Evolutionary conservation across 2,329 filamentous ascomycete species (phyloP), one percentile per base, ranked within the genome.

Genomic region (Calonectria fujianensis): DNA sequence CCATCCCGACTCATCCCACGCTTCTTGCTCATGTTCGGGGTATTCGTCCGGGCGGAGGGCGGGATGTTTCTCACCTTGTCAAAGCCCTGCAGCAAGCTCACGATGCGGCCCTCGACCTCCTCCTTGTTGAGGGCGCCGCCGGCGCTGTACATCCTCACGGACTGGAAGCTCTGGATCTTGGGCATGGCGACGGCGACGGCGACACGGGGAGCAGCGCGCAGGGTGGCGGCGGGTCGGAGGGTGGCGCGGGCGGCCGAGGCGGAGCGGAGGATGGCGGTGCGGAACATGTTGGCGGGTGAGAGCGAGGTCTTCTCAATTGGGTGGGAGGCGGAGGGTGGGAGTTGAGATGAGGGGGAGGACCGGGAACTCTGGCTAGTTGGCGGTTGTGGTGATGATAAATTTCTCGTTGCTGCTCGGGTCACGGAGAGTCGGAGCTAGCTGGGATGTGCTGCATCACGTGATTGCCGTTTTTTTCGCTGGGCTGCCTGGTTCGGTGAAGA

Each of bases 61-160:
- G 32, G 57, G 57, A 14, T 29, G 18, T 61, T 35, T 45, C 83
- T 79, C 77, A 87, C 85, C 94, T 99, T 99, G 90, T 99, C 97
- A 86, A 98, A 99, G 86, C 96, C 96, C 89, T 96, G 94, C 87
- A 99, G 87, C 83, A 99, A 90, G 87, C 95, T 94, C 86, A 98
- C 91, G 90, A 98, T 98, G 85, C 96, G 93, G 75, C 95, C 95
- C 89, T 97, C 94, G 73, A 98, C 94, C 89, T 98, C 95, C 72
- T 93, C 90, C 90, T 96, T 94, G 82, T 92, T 90, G 79, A 98
- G 91, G 80, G 93, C 93, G 78, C 93, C 92, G 75, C 91, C 93
- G 69, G 96, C 94, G 80, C 96, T 95, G 89, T 99, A 99, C 89
- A 93, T 94, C 88, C 97, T 91, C 83, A 94, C 90, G 81, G 92